Evolutionary conservation across 257 asterid species (phyloP), one percentile per base, ranked within the genome.

Genomic region (Asclepias syriaca): DNA sequence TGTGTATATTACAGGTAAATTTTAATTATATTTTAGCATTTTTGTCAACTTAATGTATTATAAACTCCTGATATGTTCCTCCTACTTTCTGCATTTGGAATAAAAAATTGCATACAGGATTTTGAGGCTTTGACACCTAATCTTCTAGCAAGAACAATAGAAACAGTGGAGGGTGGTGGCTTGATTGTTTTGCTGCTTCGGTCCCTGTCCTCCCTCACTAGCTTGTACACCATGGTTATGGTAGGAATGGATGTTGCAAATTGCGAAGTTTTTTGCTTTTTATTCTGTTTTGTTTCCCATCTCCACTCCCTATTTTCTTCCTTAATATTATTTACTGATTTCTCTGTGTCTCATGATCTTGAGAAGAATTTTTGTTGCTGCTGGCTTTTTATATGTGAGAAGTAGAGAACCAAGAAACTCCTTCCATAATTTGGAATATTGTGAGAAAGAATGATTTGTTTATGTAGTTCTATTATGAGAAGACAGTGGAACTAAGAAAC

Each of bases 81-180:
- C 22, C 13, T 29, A 21, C 22, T 8, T 57, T 51, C 46, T 69
- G 27, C n/a, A 34, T 59, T 39, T 61, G 56, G n/a, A 32, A 63
- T 64, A 50, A 53, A 54, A 15, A 40, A 16, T 3, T 74, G 45
- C 43, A 48, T 74, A 22, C 70, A 93, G 98, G 98, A 95, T 82
- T 95, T 92, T 74, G 98, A 91, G 85, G 96, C 97, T 74, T 82
- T 92, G 88, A 95, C 98, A n/a, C 99, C 99, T 39, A 95, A 95
- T 82, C 90, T 95, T 56, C 87, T 95, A n/a, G 98, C 99, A 29
- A 90, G 98, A 85, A 95, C 99, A 65, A 90, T 95, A 78, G 99
- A 95, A 85, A 95, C 99, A 37, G 99, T 95, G 82, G 98, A 90
- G 83, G 99, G 99, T 72, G 98, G 99, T 79, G 99, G 99, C 58